Conservation (phyloP, 495 filamentous ascomycete genomes). For the Penicillium coffeae region DNA sequence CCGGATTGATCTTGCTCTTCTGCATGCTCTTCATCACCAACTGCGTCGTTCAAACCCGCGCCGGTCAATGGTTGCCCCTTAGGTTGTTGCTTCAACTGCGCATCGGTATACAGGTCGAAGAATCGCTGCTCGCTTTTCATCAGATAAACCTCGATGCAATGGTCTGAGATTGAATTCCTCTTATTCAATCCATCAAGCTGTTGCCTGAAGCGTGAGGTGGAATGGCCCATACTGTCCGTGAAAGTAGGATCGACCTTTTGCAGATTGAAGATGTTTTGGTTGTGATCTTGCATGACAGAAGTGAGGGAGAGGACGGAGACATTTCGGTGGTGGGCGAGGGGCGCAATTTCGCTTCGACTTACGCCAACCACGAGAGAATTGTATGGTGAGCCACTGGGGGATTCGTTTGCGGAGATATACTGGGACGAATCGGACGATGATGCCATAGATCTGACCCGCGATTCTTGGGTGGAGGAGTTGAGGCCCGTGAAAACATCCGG, state of each 20-base stretch:
- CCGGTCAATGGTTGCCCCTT: slow-evolving; percentile 44
- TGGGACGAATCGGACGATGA: too few relatives aligned
- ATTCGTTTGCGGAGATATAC: too few relatives aligned
- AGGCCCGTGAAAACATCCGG: too few relatives aligned
- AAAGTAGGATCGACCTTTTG: slow-evolving; percentile 71
- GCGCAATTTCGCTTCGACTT: slow-evolving; percentile 32
- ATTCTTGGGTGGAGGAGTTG: too few relatives aligned
- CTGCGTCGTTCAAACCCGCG: slow-evolving; percentile 41
- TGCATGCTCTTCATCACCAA: slow-evolving; percentile 27
- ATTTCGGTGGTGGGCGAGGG: slow-evolving; percentile 31
- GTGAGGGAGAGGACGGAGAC: slow-evolving; percentile 48
- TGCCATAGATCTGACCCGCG: too few relatives aligned
- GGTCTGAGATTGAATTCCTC: slow-evolving; percentile 51
- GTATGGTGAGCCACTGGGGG: too few relatives aligned
- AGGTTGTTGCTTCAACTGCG: slow-evolving; percentile 45
- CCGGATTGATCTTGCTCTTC: slow-evolving; percentile 51
- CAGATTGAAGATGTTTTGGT: slow-evolving; percentile 58
- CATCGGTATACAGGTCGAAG: slow-evolving; percentile 60
- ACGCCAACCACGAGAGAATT: slow-evolving; percentile 26
- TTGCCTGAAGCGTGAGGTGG: slow-evolving; percentile 56
- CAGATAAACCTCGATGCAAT: slow-evolving; percentile 68
- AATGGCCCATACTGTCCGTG: slow-evolving; percentile 62
- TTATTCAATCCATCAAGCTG: slow-evolving; percentile 55
- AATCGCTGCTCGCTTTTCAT: slow-evolving; percentile 67
- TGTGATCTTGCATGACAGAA: slow-evolving; percentile 56